phyloP scores from a whole-genome alignment of 345 rosid genomes.

The Camelina laxa region DNA sequence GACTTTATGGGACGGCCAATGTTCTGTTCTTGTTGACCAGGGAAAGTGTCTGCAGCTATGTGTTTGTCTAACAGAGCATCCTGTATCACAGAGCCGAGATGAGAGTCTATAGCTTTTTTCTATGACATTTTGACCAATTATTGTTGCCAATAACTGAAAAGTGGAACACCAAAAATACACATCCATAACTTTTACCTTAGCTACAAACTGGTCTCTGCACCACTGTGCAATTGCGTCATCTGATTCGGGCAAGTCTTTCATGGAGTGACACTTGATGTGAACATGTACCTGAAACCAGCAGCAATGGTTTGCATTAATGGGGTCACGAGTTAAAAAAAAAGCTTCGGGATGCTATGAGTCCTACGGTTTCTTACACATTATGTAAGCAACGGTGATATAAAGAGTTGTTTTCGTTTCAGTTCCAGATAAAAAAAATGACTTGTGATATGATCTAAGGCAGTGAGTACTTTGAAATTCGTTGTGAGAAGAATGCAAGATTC shows the following conservation, averaged over 20 bases:
- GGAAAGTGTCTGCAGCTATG: slow-evolving; percentile 65
- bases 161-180: neutral
- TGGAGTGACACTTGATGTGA: slow-evolving; percentile 70
- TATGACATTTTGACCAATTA: neutral
- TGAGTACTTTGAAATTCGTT: slow-evolving; percentile 11
- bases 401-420: neutral
- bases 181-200: slow-evolving; percentile 61
- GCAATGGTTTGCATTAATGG: neutral
- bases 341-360: slow-evolving; percentile 20
- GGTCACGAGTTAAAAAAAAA: neutral
- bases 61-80: slow-evolving; percentile 83
- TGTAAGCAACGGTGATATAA: neutral
- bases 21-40: slow-evolving; percentile 65
- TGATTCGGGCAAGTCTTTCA: slow-evolving; percentile 88
- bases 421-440: slow-evolving; percentile 13
- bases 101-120: neutral
- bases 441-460: slow-evolving; percentile 4
- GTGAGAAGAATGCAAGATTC: slow-evolving; percentile 17
- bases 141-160: neutral
- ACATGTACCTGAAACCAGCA: slow-evolving; percentile 71
- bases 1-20: slow-evolving; percentile 73
- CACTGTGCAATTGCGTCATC: slow-evolving; percentile 90
- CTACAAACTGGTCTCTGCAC: slow-evolving; percentile 88
- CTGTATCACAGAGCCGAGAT: slow-evolving; percentile 44
- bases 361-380: slow-evolving; percentile 12